Percentiles rank a stretch among this genome's conserved stretches.
These are phyloP conservation scores for Backusella macrospora DNA, from an alignment of 192 early-diverging fungal species.

Conservation along the genomic window DNA sequence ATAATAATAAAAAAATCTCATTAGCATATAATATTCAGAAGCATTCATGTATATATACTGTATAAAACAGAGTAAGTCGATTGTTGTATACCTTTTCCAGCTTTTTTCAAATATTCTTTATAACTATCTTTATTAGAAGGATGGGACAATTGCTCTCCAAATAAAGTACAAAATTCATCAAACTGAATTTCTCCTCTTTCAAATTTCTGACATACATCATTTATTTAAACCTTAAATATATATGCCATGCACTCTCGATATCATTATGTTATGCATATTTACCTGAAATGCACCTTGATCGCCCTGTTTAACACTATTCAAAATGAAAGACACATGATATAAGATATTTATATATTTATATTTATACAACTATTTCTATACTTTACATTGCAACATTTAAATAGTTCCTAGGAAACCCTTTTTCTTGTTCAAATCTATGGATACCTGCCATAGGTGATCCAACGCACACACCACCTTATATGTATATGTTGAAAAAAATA, in stretches of 20 bases:
- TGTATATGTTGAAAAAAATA: not conserved
- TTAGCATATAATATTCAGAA: not conserved
- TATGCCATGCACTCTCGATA: not conserved
- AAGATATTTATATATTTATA: not conserved
- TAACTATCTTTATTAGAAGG: slow-evolving; percentile 51
- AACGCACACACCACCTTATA: slow-evolving; percentile 72
- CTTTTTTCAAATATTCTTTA: slow-evolving; percentile 40
- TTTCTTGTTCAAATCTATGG: slow-evolving; percentile 62
- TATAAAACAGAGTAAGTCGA: too few relatives aligned
- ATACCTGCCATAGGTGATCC: slow-evolving; percentile 81
- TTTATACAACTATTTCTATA: not conserved
- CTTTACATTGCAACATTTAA: slow-evolving; percentile 78
- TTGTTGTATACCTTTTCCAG: slow-evolving; percentile 26
- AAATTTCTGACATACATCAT: slow-evolving; percentile 40
- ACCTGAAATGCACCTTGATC: slow-evolving; percentile 52
- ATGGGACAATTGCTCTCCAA: slow-evolving; percentile 64
- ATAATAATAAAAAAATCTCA: not conserved
- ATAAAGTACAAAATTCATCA: slow-evolving; percentile 56
- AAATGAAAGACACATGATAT: not conserved
- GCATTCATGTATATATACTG: not conserved
- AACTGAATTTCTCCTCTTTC: slow-evolving; percentile 66
- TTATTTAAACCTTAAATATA: not conserved
- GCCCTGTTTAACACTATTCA: slow-evolving; percentile 37
- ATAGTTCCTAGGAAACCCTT: slow-evolving; percentile 74
- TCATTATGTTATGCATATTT: not conserved